These are phyloP conservation scores for Ceraceosorus guamensis DNA, from an alignment of 1,284 basidiomycete species.

Conservation along the genomic window DNA sequence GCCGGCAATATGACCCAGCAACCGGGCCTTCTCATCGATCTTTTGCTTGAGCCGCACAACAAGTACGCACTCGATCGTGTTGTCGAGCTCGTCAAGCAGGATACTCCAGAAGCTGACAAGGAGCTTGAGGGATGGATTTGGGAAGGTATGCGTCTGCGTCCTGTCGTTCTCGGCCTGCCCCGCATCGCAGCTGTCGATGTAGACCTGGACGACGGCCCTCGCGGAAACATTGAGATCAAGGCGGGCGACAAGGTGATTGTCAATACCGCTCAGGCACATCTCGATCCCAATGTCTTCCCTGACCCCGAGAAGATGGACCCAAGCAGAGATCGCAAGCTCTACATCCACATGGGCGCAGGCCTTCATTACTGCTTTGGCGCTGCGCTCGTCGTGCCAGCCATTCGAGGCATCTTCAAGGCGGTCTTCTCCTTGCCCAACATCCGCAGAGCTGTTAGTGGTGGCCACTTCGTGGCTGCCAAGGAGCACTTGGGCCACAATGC, in stretches of 20 bases:
- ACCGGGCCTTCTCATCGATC: conserved; percentile 14
- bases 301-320: conserved; percentile 55
- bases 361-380: conserved; percentile 51
- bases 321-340: conserved; percentile 43
- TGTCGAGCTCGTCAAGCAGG: conserved; percentile 11
- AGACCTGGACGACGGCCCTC: conserved; percentile 4
- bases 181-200: conserved; percentile 12
- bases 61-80: conserved; percentile 13
- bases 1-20: conserved; percentile 21
- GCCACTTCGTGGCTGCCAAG: conserved; percentile 48
- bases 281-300: conserved; percentile 55
- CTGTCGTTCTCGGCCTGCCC: conserved; percentile 17
- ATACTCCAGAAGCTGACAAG: conserved; percentile 12
- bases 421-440: conserved; percentile 54
- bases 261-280: conserved; percentile 15
- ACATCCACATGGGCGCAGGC: conserved; percentile 56
- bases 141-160: conserved; percentile 17
- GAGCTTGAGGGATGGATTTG: conserved; percentile 15
- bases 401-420: conserved; percentile 50
- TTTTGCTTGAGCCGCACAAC: conserved; percentile 12
- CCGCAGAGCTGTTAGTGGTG: conserved; percentile 56
- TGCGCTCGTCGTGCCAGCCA: conserved; percentile 44
- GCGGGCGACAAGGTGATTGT: conserved; percentile 31
- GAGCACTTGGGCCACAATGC: conserved; percentile 14
- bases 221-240: conserved; percentile 14